phyloP scores from a whole-genome alignment of 164 flowering plant genomes.

The Magnolia sinica region DNA sequence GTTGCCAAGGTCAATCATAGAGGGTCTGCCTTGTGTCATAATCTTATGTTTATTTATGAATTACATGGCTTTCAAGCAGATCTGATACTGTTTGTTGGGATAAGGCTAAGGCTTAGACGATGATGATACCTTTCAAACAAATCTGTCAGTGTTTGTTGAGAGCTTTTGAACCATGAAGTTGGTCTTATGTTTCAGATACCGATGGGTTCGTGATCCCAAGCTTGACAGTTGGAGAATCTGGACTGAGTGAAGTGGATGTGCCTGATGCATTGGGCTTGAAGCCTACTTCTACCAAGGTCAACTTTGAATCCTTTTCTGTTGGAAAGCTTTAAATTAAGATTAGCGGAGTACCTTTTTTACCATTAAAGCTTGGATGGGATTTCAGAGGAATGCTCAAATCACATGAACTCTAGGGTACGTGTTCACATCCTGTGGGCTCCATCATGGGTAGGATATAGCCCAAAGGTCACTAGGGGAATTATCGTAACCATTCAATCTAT shows the following conservation, averaged over 20 bases:
- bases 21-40: neutral
- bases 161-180: neutral
- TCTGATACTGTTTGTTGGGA: neutral
- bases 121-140: neutral
- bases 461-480: too few species aligned
- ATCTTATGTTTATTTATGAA: neutral
- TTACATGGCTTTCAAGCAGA: neutral
- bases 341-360: too few species aligned
- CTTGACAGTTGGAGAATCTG: slow-evolving; percentile 37
- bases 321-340: too few species aligned
- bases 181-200: slow-evolving; percentile 47
- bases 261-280: slow-evolving; percentile 32
- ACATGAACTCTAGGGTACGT: too few species aligned
- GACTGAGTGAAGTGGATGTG: slow-evolving; percentile 27
- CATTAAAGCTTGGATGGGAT: too few species aligned
- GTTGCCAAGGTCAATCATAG: neutral
- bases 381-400: too few species aligned
- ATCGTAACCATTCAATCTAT: too few species aligned
- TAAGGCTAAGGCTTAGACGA: neutral
- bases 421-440: too few species aligned
- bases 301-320: neutral
- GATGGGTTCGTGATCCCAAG: slow-evolving; percentile 45
- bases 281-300: slow-evolving; percentile 50
- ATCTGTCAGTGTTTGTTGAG: neutral
- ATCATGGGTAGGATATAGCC: too few species aligned